Conservation (phyloP, 148 eudicot species). For the Nepenthes gracilis region DNA sequence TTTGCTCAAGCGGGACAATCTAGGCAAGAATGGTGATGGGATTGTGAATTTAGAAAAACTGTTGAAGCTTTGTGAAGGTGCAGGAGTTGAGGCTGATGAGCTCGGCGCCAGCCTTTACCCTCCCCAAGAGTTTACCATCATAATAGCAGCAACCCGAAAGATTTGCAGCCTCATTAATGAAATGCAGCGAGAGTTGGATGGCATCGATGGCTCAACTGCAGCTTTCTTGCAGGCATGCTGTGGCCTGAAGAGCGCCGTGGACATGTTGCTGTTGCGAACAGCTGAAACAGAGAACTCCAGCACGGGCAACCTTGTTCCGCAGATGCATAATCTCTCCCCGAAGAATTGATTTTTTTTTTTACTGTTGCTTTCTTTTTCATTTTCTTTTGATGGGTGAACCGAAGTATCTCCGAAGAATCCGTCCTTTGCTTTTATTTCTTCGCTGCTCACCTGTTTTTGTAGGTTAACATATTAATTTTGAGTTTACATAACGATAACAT, state of each 20-base stretch:
- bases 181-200: conserved; percentile 31
- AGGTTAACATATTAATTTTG: too few relatives aligned
- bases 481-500: too few relatives aligned
- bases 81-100: conserved; percentile 67
- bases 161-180: conserved; percentile 33
- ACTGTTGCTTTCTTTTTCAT: background rate
- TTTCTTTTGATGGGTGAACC: too few relatives aligned
- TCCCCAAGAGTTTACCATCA: conserved; percentile 63
- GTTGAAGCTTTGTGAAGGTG: conserved; percentile 46
- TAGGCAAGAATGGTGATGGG: conserved; percentile 13
- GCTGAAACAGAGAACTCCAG: conserved; percentile 12
- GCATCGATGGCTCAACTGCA: conserved; percentile 28
- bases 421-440: too few relatives aligned
- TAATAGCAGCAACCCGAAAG: conserved; percentile 31
- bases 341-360: conserved; percentile 5
- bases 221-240: conserved; percentile 39
- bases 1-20: conserved; percentile 35
- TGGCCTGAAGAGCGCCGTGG: conserved; percentile 30
- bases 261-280: conserved; percentile 20
- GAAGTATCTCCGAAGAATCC: too few relatives aligned
- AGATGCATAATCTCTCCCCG: conserved; percentile 41
- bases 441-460: too few relatives aligned
- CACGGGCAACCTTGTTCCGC: conserved; percentile 19
- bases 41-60: conserved; percentile 53
- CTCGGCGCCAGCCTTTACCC: conserved; percentile 95